Evolutionary conservation across 2,329 filamentous ascomycete species (phyloP).

Genomic region (Fusarium nematophilum): DNA sequence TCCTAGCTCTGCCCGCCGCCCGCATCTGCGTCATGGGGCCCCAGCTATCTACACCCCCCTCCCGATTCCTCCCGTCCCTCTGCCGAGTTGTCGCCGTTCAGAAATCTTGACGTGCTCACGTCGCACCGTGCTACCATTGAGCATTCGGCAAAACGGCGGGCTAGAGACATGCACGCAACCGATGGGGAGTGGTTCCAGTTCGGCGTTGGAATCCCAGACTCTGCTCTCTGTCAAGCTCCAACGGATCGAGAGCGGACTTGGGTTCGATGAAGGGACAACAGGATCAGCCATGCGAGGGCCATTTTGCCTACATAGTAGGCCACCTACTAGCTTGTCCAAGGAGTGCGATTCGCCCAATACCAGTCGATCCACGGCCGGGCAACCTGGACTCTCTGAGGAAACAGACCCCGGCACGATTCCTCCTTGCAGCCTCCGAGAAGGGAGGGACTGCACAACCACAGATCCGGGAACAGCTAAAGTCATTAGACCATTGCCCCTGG

Average conservation of each 20-base stretch:
- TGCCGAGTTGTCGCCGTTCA: conserved; percentile 13
- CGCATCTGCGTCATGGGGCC: conserved; percentile 16
- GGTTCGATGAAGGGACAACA: not conserved
- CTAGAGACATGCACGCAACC: conserved; percentile 18
- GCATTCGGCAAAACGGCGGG: conserved; percentile 26
- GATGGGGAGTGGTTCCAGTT: conserved; percentile 43
- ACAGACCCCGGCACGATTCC: conserved; percentile 7
- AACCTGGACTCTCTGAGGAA: conserved; percentile 6
- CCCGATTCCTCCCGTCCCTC: not conserved
- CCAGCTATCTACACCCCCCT: conserved; percentile 16
- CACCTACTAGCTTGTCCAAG: not conserved
- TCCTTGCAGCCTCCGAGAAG: conserved; percentile 31
- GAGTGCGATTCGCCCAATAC: not conserved
- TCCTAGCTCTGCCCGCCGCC: conserved; percentile 33
- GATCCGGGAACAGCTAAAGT: conserved; percentile 28
- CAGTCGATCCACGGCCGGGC: not conserved
- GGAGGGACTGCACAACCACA: conserved; percentile 32
- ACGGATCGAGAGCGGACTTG: too few species aligned
- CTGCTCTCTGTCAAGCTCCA: conserved; percentile 10
- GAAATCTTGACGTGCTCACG: conserved; percentile 4
- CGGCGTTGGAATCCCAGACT: conserved; percentile 35
- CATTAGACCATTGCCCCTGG: conserved; percentile 19
- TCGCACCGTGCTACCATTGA: conserved; percentile 23
- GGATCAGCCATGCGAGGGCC: not conserved
- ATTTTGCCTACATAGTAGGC: not conserved